Conservation (phyloP, 768 basidiomycete species). For the Aureoboletus auriporus region DNA sequence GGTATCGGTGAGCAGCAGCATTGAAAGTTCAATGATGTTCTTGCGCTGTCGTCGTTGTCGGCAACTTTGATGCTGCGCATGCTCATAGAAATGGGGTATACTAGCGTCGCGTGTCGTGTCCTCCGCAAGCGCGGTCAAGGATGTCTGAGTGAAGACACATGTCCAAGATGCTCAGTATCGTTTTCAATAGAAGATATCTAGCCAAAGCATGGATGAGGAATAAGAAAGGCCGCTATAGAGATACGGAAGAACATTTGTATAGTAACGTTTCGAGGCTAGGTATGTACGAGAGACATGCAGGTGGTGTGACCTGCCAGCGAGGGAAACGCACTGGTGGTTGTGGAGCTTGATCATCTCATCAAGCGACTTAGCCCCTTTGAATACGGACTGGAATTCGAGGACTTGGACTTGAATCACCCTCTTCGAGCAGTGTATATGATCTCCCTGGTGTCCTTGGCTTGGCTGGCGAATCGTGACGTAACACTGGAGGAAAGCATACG, state of each 20-base stretch:
- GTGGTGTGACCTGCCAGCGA: too few species aligned
- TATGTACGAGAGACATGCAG: neutral
- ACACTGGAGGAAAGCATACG: conserved; percentile 37
- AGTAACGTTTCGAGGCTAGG: conserved; percentile 57
- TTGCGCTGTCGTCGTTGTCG: conserved; percentile 50
- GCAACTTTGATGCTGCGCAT: conserved; percentile 61
- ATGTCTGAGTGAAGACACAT: conserved; percentile 64
- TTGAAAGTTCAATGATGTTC: conserved; percentile 61
- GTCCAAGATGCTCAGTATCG: conserved; percentile 68
- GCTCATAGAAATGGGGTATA: conserved; percentile 43
- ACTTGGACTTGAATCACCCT: conserved; percentile 70
- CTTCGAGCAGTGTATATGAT: neutral
- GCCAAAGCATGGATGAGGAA: conserved; percentile 39
- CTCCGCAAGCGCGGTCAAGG: conserved; percentile 57
- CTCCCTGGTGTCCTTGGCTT: too few species aligned
- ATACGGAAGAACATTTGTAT: conserved; percentile 57
- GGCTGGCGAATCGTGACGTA: neutral
- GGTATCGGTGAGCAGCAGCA: conserved; percentile 16
- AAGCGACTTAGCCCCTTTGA: conserved; percentile 55
- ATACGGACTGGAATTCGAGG: conserved; percentile 51
- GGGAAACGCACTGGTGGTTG: conserved; percentile 56
- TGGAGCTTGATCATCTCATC: conserved; percentile 76
- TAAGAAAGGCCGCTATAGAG: conserved; percentile 8
- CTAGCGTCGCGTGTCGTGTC: conserved; percentile 54
- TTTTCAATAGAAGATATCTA: conserved; percentile 55